phyloP scores from a whole-genome alignment of 192 early-diverging fungal species.

The Gaertneriomyces sp. region DNA sequence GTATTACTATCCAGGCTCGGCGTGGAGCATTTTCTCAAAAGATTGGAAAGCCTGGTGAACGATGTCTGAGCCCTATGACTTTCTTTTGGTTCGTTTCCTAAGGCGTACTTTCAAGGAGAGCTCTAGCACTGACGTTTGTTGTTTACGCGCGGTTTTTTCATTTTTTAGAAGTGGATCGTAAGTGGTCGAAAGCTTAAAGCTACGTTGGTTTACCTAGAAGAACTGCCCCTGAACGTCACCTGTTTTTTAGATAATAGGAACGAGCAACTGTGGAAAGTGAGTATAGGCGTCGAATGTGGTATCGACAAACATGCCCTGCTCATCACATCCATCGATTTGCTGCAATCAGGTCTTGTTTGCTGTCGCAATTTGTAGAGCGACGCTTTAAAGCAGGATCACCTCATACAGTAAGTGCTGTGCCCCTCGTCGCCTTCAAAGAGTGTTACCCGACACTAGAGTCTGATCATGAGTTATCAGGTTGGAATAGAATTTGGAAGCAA shows the following conservation, averaged over 20 bases:
- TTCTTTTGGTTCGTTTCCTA: background rate
- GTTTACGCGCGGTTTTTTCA: background rate
- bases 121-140: background rate
- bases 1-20: too few relatives aligned
- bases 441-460: background rate
- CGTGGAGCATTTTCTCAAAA: too few relatives aligned
- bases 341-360: background rate
- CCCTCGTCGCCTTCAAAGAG: background rate
- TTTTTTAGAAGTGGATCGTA: background rate
- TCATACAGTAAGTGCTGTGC: background rate
- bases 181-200: background rate
- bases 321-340: background rate
- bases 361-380: conserved; percentile 1
- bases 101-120: too few relatives aligned
- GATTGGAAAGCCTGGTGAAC: too few relatives aligned
- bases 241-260: background rate
- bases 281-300: background rate
- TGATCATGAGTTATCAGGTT: conserved; percentile 5
- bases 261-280: conserved; percentile 6
- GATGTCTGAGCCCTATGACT: conserved; percentile 2
- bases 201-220: too few relatives aligned
- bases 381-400: background rate
- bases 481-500: conserved; percentile 41
- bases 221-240: too few relatives aligned
- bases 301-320: background rate